phyloP scores from a whole-genome alignment of 1,284 basidiomycete species.

The Ceratobasidium theobromae region DNA sequence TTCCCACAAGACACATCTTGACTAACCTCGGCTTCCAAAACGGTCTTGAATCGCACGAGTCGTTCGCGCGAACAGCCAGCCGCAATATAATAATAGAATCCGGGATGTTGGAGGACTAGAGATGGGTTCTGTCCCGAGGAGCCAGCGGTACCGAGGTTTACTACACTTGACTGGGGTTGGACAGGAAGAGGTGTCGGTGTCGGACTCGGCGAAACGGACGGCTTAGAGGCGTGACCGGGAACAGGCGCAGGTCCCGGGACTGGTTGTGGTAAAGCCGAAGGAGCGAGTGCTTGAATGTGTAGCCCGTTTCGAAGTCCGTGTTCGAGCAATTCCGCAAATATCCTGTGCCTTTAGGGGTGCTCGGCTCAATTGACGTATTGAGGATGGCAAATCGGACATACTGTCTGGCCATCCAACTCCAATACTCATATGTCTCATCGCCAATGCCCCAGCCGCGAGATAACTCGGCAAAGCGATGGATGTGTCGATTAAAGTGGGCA shows the following conservation, averaged over 20 bases:
- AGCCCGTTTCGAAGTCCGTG: conserved; percentile 72
- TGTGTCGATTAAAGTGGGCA: conserved; percentile 78
- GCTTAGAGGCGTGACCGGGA: neutral
- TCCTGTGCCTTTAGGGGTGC: conserved; percentile 63
- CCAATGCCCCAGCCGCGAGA: conserved; percentile 95
- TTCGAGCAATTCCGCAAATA: conserved; percentile 85
- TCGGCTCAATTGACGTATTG: neutral
- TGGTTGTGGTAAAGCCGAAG: conserved; percentile 35
- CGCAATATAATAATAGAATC: conserved; percentile 87
- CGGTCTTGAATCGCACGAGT: conserved; percentile 62
- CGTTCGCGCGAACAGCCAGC: conserved; percentile 80
- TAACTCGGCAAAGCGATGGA: conserved; percentile 83
- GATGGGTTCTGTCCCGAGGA: conserved; percentile 43
- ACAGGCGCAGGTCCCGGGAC: neutral
- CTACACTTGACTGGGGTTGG: neutral
- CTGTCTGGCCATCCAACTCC: conserved; percentile 96
- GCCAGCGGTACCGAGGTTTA: neutral
- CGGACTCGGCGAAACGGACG: conserved; percentile 42
- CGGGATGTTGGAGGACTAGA: conserved; percentile 77
- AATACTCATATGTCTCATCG: conserved; percentile 95
- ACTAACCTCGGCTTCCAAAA: conserved; percentile 60
- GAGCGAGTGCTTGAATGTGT: conserved; percentile 59
- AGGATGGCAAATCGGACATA: too few relatives aligned
- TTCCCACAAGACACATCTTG: too few relatives aligned
- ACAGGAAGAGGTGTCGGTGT: conserved; percentile 38